Base-by-base conservation (phyloP, 2,329 filamentous ascomycete species). In the Monilinia fructicola region DNA sequence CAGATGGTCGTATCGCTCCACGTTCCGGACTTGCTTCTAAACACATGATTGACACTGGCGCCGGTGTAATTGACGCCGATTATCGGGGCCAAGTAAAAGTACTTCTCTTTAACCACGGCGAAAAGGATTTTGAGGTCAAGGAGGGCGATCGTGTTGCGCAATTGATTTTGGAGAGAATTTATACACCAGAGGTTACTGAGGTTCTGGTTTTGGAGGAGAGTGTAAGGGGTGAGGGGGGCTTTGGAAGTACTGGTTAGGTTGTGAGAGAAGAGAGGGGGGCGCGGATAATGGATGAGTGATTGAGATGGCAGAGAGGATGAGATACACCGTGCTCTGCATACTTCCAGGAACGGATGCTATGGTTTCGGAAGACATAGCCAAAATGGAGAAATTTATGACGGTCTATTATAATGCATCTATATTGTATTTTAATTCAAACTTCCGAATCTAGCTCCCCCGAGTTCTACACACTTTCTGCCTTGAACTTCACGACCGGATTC, bases 31-130 rank as follows among this genome's bases (percentile, higher is more conserved):
- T 97, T 46, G 94, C 94, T 2, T 84, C 88, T 68, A 99, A 99
- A 82, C 88, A 98, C 81, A 95, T 93, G 80, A 98, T 99, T 77
- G 93, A 97, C 78, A 95, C 91, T 0, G 93, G 96, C 69, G 95
- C 95, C 0, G 95, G 95, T 65, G 95, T 99, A 71, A 98, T 99
- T 74, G 95, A 99, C 78, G 93, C 94, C 44, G 95, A 99, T 79
- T 99, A 99, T 82, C 87, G 95, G 46, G 95, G 95, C 26, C 91
- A 91, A 72, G 90, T 99, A 74, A 97, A 96, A 83, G 90, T 99
- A 35, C 84, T 99, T 72, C 86, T 99, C 63, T 98, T 98, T 79
- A 99, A 99, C 81, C 89, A 96, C 78, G 85, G 85, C 62, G 93
- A 97, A 61, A 80, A 81, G 52, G 93, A 97, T 77, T 98, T 96